Conservation (phyloP, 2,329 filamentous ascomycete genomes). For the Epichloe bromicola region DNA sequence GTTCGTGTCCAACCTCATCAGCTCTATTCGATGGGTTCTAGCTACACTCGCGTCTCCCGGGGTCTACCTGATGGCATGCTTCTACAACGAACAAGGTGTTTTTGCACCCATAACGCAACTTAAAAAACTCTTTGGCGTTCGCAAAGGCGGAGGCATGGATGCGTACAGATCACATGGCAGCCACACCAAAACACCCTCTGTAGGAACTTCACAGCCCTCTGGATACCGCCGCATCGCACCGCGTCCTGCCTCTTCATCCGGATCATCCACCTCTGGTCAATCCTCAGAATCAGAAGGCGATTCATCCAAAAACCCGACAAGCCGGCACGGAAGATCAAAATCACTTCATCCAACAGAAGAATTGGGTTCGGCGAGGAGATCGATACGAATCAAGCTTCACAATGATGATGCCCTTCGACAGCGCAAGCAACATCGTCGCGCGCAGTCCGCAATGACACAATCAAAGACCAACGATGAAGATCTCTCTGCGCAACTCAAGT, state of each 20-base stretch:
- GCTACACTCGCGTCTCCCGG: slow-evolving; percentile 68
- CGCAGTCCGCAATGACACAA: slow-evolving; percentile 34
- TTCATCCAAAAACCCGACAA: slow-evolving; percentile 16
- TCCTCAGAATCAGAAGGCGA: slow-evolving; percentile 63
- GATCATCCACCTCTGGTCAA: slow-evolving; percentile 47
- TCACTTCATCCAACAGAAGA: slow-evolving; percentile 49
- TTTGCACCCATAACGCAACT: slow-evolving; percentile 71
- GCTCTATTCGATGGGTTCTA: slow-evolving; percentile 65
- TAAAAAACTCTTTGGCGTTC: slow-evolving; percentile 47
- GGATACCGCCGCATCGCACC: slow-evolving; percentile 16
- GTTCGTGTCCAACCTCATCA: slow-evolving; percentile 58
- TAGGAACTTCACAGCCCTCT: slow-evolving; percentile 9
- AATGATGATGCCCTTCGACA: slow-evolving; percentile 64
- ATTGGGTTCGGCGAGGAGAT: slow-evolving; percentile 52
- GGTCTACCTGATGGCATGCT: slow-evolving; percentile 68
- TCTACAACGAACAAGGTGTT: slow-evolving; percentile 67
- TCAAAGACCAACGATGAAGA: slow-evolving; percentile 33
- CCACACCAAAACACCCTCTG: background rate
- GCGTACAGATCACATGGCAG: background rate
- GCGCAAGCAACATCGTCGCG: slow-evolving; percentile 57
- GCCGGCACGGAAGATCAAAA: slow-evolving; percentile 50
- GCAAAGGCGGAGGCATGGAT: slow-evolving; percentile 24
- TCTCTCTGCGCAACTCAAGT: slow-evolving; percentile 75
- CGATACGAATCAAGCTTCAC: slow-evolving; percentile 82
- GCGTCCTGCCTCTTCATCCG: slow-evolving; percentile 16